Evolutionary conservation across 2,329 filamentous ascomycete genomes (phyloP), one percentile per base, ranked within the genome.

Genomic region (Fusarium irregulare): DNA sequence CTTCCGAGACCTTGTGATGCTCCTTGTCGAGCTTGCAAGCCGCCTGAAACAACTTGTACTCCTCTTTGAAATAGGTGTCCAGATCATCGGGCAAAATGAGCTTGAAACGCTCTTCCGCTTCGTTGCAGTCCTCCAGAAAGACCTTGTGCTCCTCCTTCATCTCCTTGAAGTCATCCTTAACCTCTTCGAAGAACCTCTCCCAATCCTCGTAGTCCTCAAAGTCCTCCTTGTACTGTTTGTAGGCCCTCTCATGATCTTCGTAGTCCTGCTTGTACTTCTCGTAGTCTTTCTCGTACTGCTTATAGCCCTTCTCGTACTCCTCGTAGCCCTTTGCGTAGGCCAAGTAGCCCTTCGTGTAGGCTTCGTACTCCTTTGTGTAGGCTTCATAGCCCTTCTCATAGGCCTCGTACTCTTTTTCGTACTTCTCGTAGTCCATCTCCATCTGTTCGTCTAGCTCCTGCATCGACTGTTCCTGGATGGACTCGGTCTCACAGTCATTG

Each of bases 171-270:
- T n/a, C 34, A n/a, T 37, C 18, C 18, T 11, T n/a, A 4, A n/a
- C 1, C 18, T n/a, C 18, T 37, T 37, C 18, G 10, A n/a, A 37
- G 18, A 1, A 0, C 9, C 0, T n/a, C 34, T 37, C 6, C 34
- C 34, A 37, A 1, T 4, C 10, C 5, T 37, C 34, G 1, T 37
- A 37, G 9, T 11, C 9, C 5, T 37, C 2, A 18, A 11, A 37
- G 6, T n/a, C 34, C 10, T n/a, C 4, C 30, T 32, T 14, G 30
- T 32, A 32, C 13, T 14, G 6, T 32, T 32, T 32, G 13, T 32
- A 32, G 7, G 5, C 27, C 4, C 0, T 28, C 34, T 37, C 10
- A 6, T 37, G 10, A 6, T n/a, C 6, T 18, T 37, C 34, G 18
- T 37, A 37, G 6, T 10, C 34, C 18, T 37, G 0, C 34, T 37